Conservation (phyloP, 192 early-diverging fungal genomes). For the Kappamyces sp. region DNA sequence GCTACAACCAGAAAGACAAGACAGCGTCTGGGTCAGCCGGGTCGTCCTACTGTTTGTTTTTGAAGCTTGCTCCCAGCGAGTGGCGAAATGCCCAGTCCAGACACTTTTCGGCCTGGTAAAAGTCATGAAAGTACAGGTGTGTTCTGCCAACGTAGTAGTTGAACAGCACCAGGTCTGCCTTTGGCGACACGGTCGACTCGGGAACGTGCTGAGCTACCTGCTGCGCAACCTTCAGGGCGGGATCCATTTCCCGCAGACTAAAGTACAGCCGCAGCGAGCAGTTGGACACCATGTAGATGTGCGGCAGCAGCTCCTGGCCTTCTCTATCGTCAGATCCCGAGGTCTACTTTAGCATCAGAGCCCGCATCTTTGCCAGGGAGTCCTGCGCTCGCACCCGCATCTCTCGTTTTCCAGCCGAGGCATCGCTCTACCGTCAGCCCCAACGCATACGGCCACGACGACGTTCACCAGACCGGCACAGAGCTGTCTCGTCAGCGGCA, state of each 20-base stretch:
- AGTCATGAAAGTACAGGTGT: conserved; percentile 5
- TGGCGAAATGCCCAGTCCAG: neutral
- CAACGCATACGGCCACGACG: too few species aligned
- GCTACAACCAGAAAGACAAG: conserved; percentile 4
- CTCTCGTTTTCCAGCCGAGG: too few species aligned
- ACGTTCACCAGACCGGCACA: too few species aligned
- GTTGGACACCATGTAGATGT: neutral
- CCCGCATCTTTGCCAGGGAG: too few species aligned
- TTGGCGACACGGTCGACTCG: neutral
- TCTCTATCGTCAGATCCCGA: too few species aligned
- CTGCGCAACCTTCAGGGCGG: neutral
- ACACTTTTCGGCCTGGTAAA: conserved; percentile 4
- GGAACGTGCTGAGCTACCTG: neutral
- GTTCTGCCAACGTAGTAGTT: conserved; percentile 10
- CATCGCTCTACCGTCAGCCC: too few species aligned
- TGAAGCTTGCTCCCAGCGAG: neutral
- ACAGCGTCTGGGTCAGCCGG: neutral
- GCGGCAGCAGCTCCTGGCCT: too few species aligned
- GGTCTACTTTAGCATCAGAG: too few species aligned
- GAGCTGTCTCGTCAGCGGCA: too few species aligned
- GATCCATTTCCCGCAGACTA: conserved; percentile 1
- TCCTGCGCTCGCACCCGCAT: too few species aligned
- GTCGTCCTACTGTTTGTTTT: neutral
- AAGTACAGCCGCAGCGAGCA: neutral
- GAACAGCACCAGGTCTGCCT: neutral